A percentile compares a stretch with the other conserved stretches of the same genome.
phyloP scores from a whole-genome alignment of 2,329 filamentous ascomycete species.

The Colletotrichum chlorophyti region DNA sequence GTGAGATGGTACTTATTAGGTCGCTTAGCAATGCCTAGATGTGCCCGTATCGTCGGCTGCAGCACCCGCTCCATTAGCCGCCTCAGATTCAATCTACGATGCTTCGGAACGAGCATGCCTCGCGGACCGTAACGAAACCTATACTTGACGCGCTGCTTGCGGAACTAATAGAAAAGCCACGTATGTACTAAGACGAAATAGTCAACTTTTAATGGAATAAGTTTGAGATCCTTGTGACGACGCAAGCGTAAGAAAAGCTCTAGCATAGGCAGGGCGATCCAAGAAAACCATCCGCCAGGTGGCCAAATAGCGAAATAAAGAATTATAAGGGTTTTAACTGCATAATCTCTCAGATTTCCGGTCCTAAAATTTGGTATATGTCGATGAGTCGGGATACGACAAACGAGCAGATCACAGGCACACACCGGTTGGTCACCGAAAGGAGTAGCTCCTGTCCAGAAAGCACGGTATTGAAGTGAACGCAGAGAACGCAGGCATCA shows the following conservation, averaged over 20 bases:
- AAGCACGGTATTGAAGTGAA: conserved; percentile 33
- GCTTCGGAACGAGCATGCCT: background rate
- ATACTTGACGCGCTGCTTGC: background rate
- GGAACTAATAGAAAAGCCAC: conserved; percentile 13
- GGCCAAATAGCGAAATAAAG: conserved; percentile 39
- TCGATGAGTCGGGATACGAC: conserved; percentile 46
- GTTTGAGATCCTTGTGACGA: conserved; percentile 22
- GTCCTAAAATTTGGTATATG: conserved; percentile 42
- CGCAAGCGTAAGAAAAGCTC: conserved; percentile 6
- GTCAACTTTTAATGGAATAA: conserved; percentile 30
- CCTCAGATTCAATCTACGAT: background rate
- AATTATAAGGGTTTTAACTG: conserved; percentile 43
- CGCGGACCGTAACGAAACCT: background rate
- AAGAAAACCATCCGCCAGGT: conserved; percentile 35
- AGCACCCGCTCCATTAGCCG: background rate
- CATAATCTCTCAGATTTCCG: conserved; percentile 39
- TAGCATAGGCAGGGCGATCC: conserved; percentile 6
- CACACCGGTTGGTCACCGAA: conserved; percentile 43
- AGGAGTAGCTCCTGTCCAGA: conserved; percentile 36
- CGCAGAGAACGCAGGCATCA: conserved; percentile 32
- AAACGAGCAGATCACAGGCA: conserved; percentile 41
- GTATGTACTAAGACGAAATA: conserved; percentile 31
- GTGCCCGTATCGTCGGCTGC: background rate
- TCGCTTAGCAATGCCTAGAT: background rate
- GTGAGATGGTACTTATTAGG: background rate